phyloP scores from a whole-genome alignment of 805 yeast species.

The Candida maris region DNA sequence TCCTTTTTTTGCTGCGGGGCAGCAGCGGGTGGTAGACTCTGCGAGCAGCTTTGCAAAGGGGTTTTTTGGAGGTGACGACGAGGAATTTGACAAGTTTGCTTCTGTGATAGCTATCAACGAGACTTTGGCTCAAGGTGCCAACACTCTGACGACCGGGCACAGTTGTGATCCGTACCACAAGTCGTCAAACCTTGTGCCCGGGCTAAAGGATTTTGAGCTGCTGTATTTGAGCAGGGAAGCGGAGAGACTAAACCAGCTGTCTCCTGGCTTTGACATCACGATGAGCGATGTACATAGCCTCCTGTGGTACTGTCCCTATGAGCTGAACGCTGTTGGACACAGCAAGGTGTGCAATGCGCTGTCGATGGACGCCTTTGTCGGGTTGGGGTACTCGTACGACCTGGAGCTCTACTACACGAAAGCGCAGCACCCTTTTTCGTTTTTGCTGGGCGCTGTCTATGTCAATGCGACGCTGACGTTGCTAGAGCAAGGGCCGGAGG shows the following conservation, averaged over 20 bases:
- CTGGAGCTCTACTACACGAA: slow-evolving; percentile 55
- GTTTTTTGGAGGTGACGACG: slow-evolving; percentile 40
- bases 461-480: slow-evolving; percentile 40
- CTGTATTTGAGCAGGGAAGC: slow-evolving; percentile 51
- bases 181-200: slow-evolving; percentile 18
- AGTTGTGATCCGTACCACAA: slow-evolving; percentile 39
- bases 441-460: slow-evolving; percentile 59
- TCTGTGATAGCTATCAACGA: slow-evolving; percentile 45
- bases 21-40: slow-evolving; percentile 53
- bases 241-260: slow-evolving; percentile 49
- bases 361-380: slow-evolving; percentile 64
- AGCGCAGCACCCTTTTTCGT: slow-evolving; percentile 55
- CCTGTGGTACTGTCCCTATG: slow-evolving; percentile 70
- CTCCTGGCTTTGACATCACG: slow-evolving; percentile 53
- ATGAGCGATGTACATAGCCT: slow-evolving; percentile 48
- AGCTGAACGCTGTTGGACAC: slow-evolving; percentile 62
- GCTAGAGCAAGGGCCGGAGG: slow-evolving; percentile 22
- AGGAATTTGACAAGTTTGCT: slow-evolving; percentile 32
- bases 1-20: slow-evolving; percentile 54
- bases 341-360: slow-evolving; percentile 67
- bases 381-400: slow-evolving; percentile 58
- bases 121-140: slow-evolving; percentile 46
- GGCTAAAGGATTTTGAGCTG: slow-evolving; percentile 9
- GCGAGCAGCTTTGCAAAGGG: slow-evolving; percentile 57
- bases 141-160: slow-evolving; percentile 54